Base-by-base conservation (phyloP, 345 rosid genomes). In the Brassica cretica region DNA sequence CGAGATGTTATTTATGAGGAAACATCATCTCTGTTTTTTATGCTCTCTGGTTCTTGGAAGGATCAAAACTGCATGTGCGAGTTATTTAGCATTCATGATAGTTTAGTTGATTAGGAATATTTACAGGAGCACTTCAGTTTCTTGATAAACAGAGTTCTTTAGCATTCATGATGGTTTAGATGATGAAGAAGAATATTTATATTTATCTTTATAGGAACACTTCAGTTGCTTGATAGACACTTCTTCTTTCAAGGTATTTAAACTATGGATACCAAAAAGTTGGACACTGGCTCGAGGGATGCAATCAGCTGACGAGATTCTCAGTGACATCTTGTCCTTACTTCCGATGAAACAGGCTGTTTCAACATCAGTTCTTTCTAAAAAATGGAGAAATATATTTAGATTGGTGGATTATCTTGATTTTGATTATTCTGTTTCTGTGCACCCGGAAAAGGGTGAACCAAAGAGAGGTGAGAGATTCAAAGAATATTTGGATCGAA, bases 381-480 rank as follows among this genome's bases (percentile, higher is more conserved):
- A 73, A 56, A 64, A 6, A n/a, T 64, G 77, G 77, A 73, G 63
- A 21, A 3, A 24, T 49, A 19, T 73, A 32, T 73, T 30, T 64
- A 0, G 24, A 4, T 8, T 64, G 10, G 5, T 2, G 2, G n/a
- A 7, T 30, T 18, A 18, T 64, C 70, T 65, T 14, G 37, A 64
- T 1, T 51, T 74, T 8, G 15, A 74, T 55, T 27, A 21, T 55
- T 64, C 49, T 18, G 2, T 18, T 8, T 32, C 15, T 2, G 2
- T 41, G 25, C 61, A 41, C 5, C 64, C 21, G n/a, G 46, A 16
- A 64, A 14, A 63, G 2, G 61, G 1, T 15, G 8, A n/a, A 60
- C 25, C 0, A 8, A 5, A 5, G 46, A 5, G 30, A 14, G 44
- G 8, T n/a, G 64, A 58, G 63, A 58, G 63, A 6, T 21, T 58